Evolutionary conservation across 306 rosid species (phyloP).

Genomic region (Trifolium repens): DNA sequence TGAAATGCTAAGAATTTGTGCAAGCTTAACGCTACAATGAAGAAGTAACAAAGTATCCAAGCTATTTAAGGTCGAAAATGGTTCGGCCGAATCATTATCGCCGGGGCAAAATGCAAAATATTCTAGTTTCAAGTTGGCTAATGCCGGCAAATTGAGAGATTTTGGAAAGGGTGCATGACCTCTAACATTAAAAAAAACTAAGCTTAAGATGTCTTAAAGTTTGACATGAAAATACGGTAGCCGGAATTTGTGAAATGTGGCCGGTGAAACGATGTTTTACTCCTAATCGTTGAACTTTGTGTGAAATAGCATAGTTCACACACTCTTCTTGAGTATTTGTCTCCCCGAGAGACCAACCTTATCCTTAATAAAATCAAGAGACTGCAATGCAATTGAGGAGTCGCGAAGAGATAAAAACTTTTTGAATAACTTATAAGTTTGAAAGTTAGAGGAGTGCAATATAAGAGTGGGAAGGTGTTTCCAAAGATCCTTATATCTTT

Average conservation of each 20-base stretch:
- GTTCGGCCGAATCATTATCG: not conserved
- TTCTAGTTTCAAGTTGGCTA: constrained; percentile 22
- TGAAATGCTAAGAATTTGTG: constrained; percentile 12
- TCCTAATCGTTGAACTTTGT: too few relatives aligned
- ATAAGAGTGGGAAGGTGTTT: constrained; percentile 11
- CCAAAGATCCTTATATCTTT: constrained; percentile 32
- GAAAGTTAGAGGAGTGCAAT: not conserved
- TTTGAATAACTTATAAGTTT: not conserved
- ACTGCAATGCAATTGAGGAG: not conserved
- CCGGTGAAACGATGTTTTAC: too few relatives aligned
- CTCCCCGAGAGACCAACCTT: too few relatives aligned
- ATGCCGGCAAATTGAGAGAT: constrained; percentile 3
- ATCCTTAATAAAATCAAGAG: constrained; percentile 9
- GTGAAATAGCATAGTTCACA: too few relatives aligned
- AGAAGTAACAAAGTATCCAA: constrained; percentile 21
- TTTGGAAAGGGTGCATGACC: not conserved
- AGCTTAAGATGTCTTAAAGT: constrained; percentile 36
- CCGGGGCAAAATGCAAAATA: not conserved
- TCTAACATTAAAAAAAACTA: not conserved
- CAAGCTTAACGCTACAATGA: not conserved
- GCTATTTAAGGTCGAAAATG: not conserved
- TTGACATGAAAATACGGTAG: not conserved
- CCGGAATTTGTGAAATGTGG: not conserved
- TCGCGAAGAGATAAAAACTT: constrained; percentile 9
- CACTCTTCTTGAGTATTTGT: not conserved